These are phyloP conservation scores for Penicillium thymicola DNA, from an alignment of 2,329 filamentous ascomycete species.

Conservation along the genomic window DNA sequence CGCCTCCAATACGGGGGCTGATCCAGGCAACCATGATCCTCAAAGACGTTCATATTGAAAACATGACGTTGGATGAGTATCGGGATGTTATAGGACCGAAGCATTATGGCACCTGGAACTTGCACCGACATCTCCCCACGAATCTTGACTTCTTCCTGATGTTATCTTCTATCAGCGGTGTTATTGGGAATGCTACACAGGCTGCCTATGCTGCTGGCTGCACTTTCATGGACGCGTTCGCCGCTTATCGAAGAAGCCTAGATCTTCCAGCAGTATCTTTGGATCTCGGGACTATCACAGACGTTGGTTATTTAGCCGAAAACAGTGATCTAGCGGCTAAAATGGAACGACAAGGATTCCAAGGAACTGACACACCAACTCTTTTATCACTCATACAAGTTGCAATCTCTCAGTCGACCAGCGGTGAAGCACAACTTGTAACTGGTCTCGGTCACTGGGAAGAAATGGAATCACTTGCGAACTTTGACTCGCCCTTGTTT, in stretches of 20 bases:
- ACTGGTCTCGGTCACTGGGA: slow-evolving; percentile 26
- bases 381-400: slow-evolving; percentile 19
- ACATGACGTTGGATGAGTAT: slow-evolving; percentile 36
- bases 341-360: slow-evolving; percentile 25
- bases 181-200: slow-evolving; percentile 47
- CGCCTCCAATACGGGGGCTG: slow-evolving; percentile 25
- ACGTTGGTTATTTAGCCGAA: slow-evolving; percentile 27
- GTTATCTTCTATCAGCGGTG: slow-evolving; percentile 39
- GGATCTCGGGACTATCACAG: slow-evolving; percentile 30
- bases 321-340: slow-evolving; percentile 16
- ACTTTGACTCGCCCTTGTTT: slow-evolving; percentile 25
- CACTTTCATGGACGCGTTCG: slow-evolving; percentile 36
- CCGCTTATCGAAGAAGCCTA: slow-evolving; percentile 23
- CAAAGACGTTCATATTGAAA: slow-evolving; percentile 33
- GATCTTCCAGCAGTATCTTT: slow-evolving; percentile 28
- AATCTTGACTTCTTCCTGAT: slow-evolving; percentile 42
- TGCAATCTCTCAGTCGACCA: slow-evolving; percentile 10
- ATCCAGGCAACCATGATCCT: slow-evolving; percentile 31
- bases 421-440: slow-evolving; percentile 15
- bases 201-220: slow-evolving; percentile 42
- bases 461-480: slow-evolving; percentile 17
- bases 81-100: slow-evolving; percentile 34
- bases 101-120: slow-evolving; percentile 28
- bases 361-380: slow-evolving; percentile 19
- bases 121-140: slow-evolving; percentile 23